Percentiles rank a stretch among this genome's conserved stretches.
Conservation (phyloP, 1,139 yeast species). For the Spencermartinsiella ligniputridi region DNA sequence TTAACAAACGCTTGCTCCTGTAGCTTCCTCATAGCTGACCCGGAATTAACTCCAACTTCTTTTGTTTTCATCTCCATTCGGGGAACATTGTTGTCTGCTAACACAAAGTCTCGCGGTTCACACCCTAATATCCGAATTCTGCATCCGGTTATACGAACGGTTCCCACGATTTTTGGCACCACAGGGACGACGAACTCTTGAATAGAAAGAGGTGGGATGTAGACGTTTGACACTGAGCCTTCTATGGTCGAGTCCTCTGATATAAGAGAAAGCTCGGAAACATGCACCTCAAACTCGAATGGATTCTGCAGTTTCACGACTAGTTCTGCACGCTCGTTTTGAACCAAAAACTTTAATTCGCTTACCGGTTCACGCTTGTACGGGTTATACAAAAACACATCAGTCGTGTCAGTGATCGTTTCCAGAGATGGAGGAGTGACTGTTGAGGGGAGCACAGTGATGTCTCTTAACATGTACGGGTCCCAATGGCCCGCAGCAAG, state of each 20-base stretch:
- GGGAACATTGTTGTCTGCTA: slow-evolving; percentile 27
- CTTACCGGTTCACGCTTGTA: slow-evolving; percentile 23
- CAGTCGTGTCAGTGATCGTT: slow-evolving; percentile 9
- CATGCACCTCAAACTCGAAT: slow-evolving; percentile 65
- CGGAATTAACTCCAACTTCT: slow-evolving; percentile 28
- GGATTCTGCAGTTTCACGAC: slow-evolving; percentile 70
- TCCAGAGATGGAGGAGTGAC: slow-evolving; percentile 8
- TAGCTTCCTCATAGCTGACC: slow-evolving; percentile 7
- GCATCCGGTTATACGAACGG: slow-evolving; percentile 41
- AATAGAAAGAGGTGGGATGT: slow-evolving; percentile 40
- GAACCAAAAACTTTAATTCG: slow-evolving; percentile 19
- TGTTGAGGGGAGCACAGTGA: slow-evolving; percentile 33
- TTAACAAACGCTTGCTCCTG: slow-evolving; percentile 7
- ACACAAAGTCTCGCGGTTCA: slow-evolving; percentile 33
- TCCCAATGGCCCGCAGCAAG: slow-evolving; percentile 57
- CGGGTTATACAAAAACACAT: slow-evolving; percentile 40
- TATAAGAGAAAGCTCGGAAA: slow-evolving; percentile 44
- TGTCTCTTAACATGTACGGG: slow-evolving; percentile 56
- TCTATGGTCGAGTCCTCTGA: slow-evolving; percentile 23
- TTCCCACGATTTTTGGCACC: slow-evolving; percentile 43
- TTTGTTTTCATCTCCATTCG: slow-evolving; percentile 27
- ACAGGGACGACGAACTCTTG: slow-evolving; percentile 41
- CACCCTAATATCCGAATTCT: slow-evolving; percentile 47
- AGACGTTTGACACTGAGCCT: slow-evolving; percentile 24
- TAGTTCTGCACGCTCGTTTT: slow-evolving; percentile 33